Evolutionary conservation across 2,329 filamentous ascomycete species (phyloP), one percentile per base, ranked within the genome.

Genomic region (Sarocladium brachiariae): DNA sequence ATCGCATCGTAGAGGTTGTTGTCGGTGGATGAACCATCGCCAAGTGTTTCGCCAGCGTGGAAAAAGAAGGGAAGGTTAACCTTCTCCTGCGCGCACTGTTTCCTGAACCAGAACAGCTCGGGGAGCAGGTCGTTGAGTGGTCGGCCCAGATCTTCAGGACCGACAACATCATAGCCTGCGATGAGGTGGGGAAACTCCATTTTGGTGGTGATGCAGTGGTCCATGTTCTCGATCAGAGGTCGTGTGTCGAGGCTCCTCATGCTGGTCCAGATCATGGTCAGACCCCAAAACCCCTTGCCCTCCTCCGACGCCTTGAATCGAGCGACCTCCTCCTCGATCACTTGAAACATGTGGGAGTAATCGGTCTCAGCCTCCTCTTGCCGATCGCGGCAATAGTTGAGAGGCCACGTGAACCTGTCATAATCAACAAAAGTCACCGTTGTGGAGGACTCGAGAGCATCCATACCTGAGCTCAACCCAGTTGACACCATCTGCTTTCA

Each of bases 31-130:
- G 83, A 84, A 24, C 89, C 90, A 54, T 74, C 70, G 21, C 89
- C 89, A 1, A 95, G 80, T 30, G 83, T 89, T 68, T 96, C 91
- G 56, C 91, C 92, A 0, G 92, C 91, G 65, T 96, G 91, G 72
- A 97, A 95, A 73, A 95, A 95, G 72, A 96, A 96, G 1, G 92
- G 92, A 9, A 99, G 83, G 47, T 89, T 81, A 33, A 96, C 79
- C 2, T 79, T 81, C 60, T 89, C 84, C 61, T 87, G 77, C 1
- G 81, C 79, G 64, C 90, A 96, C 59, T 86, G 81, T 66, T 92
- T 91, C 56, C 84, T 84, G 76, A 97, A 96, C 89, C 89, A 96
- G 67, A 96, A 92, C 0, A 97, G 72, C 61, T 95, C 82, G 0
- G 91, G 90, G 0, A 92, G 77, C 3, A 95, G 70, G 57, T 93